Evolutionary conservation across 805 yeast genomes (phyloP).

Genomic region (Candida jianshihensis): DNA sequence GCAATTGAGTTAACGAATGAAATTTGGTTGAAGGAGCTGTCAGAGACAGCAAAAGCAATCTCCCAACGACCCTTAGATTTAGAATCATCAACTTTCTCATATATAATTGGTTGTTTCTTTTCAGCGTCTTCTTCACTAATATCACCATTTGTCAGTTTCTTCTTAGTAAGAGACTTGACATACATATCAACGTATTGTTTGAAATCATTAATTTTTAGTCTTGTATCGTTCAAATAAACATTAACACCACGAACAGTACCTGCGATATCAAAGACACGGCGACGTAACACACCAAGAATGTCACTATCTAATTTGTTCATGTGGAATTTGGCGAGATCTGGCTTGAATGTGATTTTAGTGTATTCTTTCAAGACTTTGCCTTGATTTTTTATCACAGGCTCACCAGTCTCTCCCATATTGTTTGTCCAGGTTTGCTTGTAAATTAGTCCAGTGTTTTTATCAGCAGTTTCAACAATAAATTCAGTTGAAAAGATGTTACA

Average conservation of each 20-base stretch:
- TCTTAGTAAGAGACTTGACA: slow-evolving; percentile 62
- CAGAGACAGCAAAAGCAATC: slow-evolving; percentile 89
- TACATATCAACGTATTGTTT: slow-evolving; percentile 86
- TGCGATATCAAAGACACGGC: slow-evolving; percentile 93
- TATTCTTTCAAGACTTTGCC: slow-evolving; percentile 54
- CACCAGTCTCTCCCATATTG: slow-evolving; percentile 74
- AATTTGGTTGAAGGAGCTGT: slow-evolving; percentile 84
- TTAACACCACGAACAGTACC: slow-evolving; percentile 85
- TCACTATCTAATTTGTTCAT: slow-evolving; percentile 85
- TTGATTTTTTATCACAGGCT: slow-evolving; percentile 58
- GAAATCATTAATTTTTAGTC: slow-evolving; percentile 65
- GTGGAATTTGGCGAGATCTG: slow-evolving; percentile 77
- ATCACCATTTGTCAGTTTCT: slow-evolving; percentile 21
- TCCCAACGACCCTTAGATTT: slow-evolving; percentile 67
- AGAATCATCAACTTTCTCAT: slow-evolving; percentile 65
- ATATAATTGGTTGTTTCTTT: slow-evolving; percentile 56
- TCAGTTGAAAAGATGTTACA: slow-evolving; percentile 93
- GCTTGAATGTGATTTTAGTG: slow-evolving; percentile 82
- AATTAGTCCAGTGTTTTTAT: slow-evolving; percentile 48
- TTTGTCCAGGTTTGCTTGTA: slow-evolving; percentile 82
- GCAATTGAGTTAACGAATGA: slow-evolving; percentile 98
- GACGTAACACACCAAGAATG: slow-evolving; percentile 71
- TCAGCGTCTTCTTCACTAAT: slow-evolving; percentile 29
- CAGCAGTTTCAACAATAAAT: slow-evolving; percentile 85
- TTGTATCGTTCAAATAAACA: slow-evolving; percentile 71